Conservation (phyloP, 495 filamentous ascomycete genomes). For the Trichoderma parareesei region DNA sequence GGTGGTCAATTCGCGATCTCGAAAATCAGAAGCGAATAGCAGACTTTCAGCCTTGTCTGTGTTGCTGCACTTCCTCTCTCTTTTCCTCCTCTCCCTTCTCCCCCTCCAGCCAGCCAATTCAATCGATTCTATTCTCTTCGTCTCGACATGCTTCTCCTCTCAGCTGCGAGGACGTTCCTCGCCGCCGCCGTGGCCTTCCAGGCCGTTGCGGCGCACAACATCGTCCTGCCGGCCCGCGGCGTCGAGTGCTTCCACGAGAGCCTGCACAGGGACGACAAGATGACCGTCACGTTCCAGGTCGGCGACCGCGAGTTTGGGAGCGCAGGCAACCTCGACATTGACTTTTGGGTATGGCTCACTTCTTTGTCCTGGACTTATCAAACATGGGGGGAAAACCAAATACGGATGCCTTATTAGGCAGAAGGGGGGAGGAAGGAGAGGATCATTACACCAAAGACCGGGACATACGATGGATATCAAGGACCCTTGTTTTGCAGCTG, state of each 20-base stretch:
- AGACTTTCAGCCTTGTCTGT: background rate
- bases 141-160: slow-evolving; percentile 22
- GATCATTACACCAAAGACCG: no score
- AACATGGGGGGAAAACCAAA: background rate
- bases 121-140: background rate
- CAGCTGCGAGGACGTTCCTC: slow-evolving; percentile 48
- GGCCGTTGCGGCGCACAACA: slow-evolving; percentile 74
- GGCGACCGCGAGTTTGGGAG: slow-evolving; percentile 94
- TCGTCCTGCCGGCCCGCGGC: slow-evolving; percentile 82
- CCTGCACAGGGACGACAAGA: slow-evolving; percentile 88
- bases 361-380: background rate
- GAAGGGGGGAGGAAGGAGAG: background rate
- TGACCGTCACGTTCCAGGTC: slow-evolving; percentile 98
- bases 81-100: background rate
- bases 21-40: background rate
- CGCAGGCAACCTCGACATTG: slow-evolving; percentile 89
- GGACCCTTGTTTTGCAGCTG: background rate
- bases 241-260: slow-evolving; percentile 96
- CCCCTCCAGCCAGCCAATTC: background rate
- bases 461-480: background rate
- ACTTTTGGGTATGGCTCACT: slow-evolving; percentile 77
- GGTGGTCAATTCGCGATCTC: background rate
- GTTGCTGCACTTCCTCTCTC: no score
- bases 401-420: background rate
- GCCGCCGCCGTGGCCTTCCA: slow-evolving; percentile 54